phyloP scores from a whole-genome alignment of 2,329 filamentous ascomycete species.

The Laburnicola sp. region DNA sequence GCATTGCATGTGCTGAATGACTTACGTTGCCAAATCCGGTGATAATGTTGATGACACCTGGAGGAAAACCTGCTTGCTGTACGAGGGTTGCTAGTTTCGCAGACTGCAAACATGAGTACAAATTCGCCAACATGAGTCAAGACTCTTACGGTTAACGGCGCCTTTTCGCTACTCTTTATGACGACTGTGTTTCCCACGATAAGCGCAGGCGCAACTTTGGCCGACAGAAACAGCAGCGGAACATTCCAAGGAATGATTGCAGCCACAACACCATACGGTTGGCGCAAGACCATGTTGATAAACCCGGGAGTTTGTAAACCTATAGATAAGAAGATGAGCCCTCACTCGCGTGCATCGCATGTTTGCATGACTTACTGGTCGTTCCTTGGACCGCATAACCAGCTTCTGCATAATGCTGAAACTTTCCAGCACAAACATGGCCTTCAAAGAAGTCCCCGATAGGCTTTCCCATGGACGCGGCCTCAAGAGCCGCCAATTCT shows the following conservation, averaged over 20 bases:
- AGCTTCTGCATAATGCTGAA: slow-evolving; percentile 76
- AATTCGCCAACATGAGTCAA: slow-evolving; percentile 64
- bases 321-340: neutral
- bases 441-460: slow-evolving; percentile 78
- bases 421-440: slow-evolving; percentile 75
- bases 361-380: slow-evolving; percentile 60
- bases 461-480: slow-evolving; percentile 83
- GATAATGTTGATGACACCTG: slow-evolving; percentile 78
- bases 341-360: neutral
- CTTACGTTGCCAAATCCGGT: slow-evolving; percentile 73
- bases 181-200: slow-evolving; percentile 41
- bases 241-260: slow-evolving; percentile 70
- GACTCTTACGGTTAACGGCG: slow-evolving; percentile 69
- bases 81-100: slow-evolving; percentile 80
- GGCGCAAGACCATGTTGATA: slow-evolving; percentile 71
- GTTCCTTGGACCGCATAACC: slow-evolving; percentile 75
- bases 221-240: slow-evolving; percentile 32
- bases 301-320: slow-evolving; percentile 35
- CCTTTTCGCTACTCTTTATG: slow-evolving; percentile 39
- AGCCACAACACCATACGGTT: slow-evolving; percentile 77
- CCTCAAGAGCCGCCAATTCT: slow-evolving; percentile 77
- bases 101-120: slow-evolving; percentile 66
- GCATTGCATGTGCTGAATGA: neutral
- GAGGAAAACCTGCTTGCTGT: slow-evolving; percentile 77
- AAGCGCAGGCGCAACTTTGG: slow-evolving; percentile 36